phyloP scores from a whole-genome alignment of 1,284 basidiomycete species.

The Pascua guehoae region DNA sequence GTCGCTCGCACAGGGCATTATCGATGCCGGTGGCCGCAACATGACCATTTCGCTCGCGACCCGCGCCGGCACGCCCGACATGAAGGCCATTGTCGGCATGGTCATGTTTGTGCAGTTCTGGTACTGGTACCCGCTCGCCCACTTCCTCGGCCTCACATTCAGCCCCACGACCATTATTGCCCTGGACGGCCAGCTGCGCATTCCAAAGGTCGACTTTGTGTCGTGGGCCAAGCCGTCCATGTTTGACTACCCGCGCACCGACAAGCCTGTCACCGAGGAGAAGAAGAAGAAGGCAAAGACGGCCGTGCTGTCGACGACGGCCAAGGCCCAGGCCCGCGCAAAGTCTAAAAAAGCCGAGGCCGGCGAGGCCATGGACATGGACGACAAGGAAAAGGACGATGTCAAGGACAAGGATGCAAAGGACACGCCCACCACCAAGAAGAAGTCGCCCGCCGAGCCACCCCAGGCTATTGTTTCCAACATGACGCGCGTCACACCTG shows the following conservation, averaged over 20 bases:
- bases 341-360: slow-evolving; percentile 67
- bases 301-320: slow-evolving; percentile 90
- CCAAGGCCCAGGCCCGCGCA: slow-evolving; percentile 85
- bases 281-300: slow-evolving; percentile 82
- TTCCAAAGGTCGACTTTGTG: slow-evolving; percentile 83
- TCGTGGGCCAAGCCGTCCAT: slow-evolving; percentile 82
- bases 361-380: slow-evolving; percentile 71
- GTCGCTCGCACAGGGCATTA: slow-evolving; percentile 86
- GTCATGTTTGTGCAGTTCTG: slow-evolving; percentile 95
- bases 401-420: slow-evolving; percentile 52
- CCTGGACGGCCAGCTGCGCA: slow-evolving; percentile 76
- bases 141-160: slow-evolving; percentile 85
- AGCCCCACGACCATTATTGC: slow-evolving; percentile 91
- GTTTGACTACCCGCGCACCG: slow-evolving; percentile 81
- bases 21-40: slow-evolving; percentile 93
- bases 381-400: slow-evolving; percentile 51
- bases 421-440: slow-evolving; percentile 16
- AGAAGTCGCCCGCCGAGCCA: slow-evolving; percentile 57
- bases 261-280: slow-evolving; percentile 85
- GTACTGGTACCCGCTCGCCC: slow-evolving; percentile 99
- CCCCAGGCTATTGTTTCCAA: slow-evolving; percentile 74
- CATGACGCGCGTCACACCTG: slow-evolving; percentile 87
- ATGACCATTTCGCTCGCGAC: slow-evolving; percentile 89
- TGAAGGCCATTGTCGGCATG: slow-evolving; percentile 91
- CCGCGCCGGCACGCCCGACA: slow-evolving; percentile 80